Conservation (phyloP, 2,329 filamentous ascomycete genomes). For the Stagonosporopsis rhizophila region DNA sequence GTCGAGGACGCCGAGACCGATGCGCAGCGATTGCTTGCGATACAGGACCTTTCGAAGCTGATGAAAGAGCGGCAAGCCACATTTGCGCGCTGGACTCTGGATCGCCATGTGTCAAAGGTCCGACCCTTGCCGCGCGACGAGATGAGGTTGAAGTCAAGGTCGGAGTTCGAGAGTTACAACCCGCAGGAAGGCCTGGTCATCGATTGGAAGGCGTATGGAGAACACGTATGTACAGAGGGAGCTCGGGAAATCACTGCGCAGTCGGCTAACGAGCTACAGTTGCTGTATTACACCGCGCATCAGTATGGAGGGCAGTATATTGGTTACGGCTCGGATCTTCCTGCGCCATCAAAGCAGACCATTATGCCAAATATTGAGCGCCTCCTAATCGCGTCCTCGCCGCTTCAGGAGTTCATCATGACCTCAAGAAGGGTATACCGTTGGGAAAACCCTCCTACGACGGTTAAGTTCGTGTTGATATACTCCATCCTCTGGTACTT, state of each 20-base stretch:
- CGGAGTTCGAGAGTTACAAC: slow-evolving; percentile 35
- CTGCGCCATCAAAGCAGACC: slow-evolving; percentile 40
- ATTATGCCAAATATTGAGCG: slow-evolving; percentile 48
- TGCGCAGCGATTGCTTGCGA: slow-evolving; percentile 25
- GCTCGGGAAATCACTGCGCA: not conserved
- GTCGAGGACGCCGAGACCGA: slow-evolving; percentile 24
- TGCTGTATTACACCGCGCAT: slow-evolving; percentile 38
- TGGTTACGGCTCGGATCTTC: slow-evolving; percentile 40
- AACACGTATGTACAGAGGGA: slow-evolving; percentile 34
- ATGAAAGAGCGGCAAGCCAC: slow-evolving; percentile 42
- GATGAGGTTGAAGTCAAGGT: slow-evolving; percentile 26
- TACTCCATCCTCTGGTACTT: slow-evolving; percentile 37
- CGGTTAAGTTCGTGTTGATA: slow-evolving; percentile 37
- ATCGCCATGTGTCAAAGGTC: slow-evolving; percentile 47
- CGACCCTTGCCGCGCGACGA: slow-evolving; percentile 33
- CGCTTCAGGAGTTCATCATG: slow-evolving; percentile 47
- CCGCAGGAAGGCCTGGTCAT: slow-evolving; percentile 22
- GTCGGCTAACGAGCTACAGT: slow-evolving; percentile 27
- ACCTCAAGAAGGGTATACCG: slow-evolving; percentile 46
- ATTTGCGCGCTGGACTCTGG: slow-evolving; percentile 47
- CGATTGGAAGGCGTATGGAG: slow-evolving; percentile 40
- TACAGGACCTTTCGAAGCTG: slow-evolving; percentile 26
- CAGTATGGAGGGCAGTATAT: slow-evolving; percentile 50
- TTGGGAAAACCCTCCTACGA: slow-evolving; percentile 45
- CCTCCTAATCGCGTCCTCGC: slow-evolving; percentile 48